Evolutionary conservation across 2,329 filamentous ascomycete genomes (phyloP), one percentile per base, ranked within the genome.

Genomic region (Purpureocillium takamizusanense): DNA sequence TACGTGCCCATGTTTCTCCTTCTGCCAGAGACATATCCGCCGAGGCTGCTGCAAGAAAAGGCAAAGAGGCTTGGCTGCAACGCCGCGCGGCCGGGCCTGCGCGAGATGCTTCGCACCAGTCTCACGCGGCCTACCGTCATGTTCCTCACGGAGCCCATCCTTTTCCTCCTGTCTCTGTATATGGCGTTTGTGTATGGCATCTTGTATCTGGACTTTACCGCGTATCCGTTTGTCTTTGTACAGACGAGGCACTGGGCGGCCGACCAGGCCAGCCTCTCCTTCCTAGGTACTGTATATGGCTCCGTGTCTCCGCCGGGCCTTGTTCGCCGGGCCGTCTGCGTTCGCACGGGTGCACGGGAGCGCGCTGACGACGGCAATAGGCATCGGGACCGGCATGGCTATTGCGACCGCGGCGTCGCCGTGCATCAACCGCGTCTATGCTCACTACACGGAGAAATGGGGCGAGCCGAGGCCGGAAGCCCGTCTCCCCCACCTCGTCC

Each of bases 131-230:
- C 10, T 42, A 46, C 66, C 6, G 62, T 67, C 27, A 60, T 74
- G 41, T 56, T 73, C 2, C 48, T 63, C 18, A 57, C 62, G 3
- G 69, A 70, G 4, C 66, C 68, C 1, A 65, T 73, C 31, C 54
- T 74, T n/a, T 57, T 69, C 35, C 50, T 65, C 3, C 55, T 73
- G 9, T 61, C 67, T 1, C 47, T 69, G 7, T 69, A 69, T 45
- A 62, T 69, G 39, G 62, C 65, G 4, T 59, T 70, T 28, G 55
- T 68, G 10, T 74, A 70, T 43, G 69, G 69, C n/a, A 63, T 70
- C 28, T 54, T 72, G 6, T 74, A 71, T 42, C 55, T 74, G 14
- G 52, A 73, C 13, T 65, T 72, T 38, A 69, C 68, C 2, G 73
- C 68, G 3, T 70, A 72, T 42, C 62, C 70, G 1, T 42, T 42